A percentile compares a stretch with the other conserved stretches of the same genome.
Conservation (phyloP, 495 filamentous ascomycete genomes). For the Talaromyces proteolyticus region DNA sequence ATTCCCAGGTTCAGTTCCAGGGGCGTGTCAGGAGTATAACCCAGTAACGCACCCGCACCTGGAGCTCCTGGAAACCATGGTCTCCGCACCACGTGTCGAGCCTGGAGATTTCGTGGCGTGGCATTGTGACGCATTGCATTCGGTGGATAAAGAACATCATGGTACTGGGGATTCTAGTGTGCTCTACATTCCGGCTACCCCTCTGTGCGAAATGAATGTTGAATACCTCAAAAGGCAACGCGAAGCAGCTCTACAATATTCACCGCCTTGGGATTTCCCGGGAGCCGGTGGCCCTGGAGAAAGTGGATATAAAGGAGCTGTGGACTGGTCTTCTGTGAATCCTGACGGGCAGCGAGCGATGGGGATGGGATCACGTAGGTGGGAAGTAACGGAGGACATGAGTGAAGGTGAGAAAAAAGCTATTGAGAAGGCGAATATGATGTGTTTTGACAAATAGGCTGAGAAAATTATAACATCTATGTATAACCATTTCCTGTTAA, state of each 20-base stretch:
- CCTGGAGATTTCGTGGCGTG: conserved; percentile 88
- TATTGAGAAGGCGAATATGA: conserved; percentile 53
- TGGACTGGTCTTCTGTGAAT: conserved; percentile 31
- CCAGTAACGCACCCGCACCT: conserved; percentile 63
- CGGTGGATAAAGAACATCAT: conserved; percentile 72
- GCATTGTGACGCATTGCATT: conserved; percentile 83
- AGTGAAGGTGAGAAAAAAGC: conserved; percentile 50
- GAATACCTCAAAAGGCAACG: conserved; percentile 64
- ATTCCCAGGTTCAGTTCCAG: conserved; percentile 72
- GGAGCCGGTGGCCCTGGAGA: conserved; percentile 49
- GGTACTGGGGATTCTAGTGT: conserved; percentile 71
- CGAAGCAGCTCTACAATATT: conserved; percentile 40
- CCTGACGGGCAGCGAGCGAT: conserved; percentile 50
- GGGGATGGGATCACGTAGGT: conserved; percentile 46
- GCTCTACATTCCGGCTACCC: conserved; percentile 82
- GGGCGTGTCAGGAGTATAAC: conserved; percentile 72
- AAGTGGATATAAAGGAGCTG: conserved; percentile 29
- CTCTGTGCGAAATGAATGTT: conserved; percentile 69
- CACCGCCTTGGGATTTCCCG: conserved; percentile 55
- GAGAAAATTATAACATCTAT: too few relatives aligned
- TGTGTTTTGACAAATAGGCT: conserved; percentile 28
- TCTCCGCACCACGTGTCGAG: conserved; percentile 66
- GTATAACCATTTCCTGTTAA: too few relatives aligned
- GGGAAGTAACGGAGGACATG: conserved; percentile 41
- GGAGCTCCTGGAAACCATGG: conserved; percentile 65